Percentiles rank a stretch among this genome's conserved stretches.
Conservation (phyloP, 2,329 filamentous ascomycete species). For the Exserohilum turcica region DNA sequence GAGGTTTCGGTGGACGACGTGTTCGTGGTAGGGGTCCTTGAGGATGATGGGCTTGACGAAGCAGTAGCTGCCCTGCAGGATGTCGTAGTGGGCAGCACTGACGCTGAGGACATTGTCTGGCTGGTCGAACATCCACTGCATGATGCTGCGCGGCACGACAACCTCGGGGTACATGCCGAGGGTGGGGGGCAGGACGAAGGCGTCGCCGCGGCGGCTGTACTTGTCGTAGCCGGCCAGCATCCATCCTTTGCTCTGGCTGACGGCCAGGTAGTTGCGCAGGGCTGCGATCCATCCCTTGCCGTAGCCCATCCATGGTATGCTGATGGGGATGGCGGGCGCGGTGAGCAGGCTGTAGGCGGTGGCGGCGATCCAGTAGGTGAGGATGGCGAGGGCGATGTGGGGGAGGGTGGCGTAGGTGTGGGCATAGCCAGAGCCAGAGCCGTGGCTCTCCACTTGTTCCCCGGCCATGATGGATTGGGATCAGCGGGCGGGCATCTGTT, state of each 20-base stretch:
- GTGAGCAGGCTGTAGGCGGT: constrained; percentile 19
- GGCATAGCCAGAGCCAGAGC: no score
- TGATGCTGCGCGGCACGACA: constrained; percentile 43
- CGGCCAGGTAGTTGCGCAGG: constrained; percentile 26
- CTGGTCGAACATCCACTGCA: constrained; percentile 51
- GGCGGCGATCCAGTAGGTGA: constrained; percentile 26
- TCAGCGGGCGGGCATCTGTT: not conserved
- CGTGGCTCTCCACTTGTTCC: not conserved
- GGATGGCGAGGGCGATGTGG: constrained; percentile 8
- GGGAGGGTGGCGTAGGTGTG: constrained; percentile 4
- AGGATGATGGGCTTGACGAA: constrained; percentile 47
- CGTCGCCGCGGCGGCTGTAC: constrained; percentile 31
- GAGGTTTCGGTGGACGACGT: constrained; percentile 50
- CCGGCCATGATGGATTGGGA: not conserved
- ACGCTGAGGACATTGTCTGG: constrained; percentile 50
- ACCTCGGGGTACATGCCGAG: constrained; percentile 36
- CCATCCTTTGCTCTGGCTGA: constrained; percentile 33
- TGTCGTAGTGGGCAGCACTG: constrained; percentile 46
- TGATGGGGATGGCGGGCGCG: constrained; percentile 21
- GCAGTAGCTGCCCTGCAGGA: constrained; percentile 47
- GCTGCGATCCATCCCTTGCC: constrained; percentile 30
- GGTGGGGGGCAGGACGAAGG: constrained; percentile 34
- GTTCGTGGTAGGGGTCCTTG: constrained; percentile 49
- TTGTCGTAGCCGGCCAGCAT: constrained; percentile 27
- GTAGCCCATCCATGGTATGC: constrained; percentile 33